Conservation (phyloP, 345 rosid genomes). For the Salix udensis region DNA sequence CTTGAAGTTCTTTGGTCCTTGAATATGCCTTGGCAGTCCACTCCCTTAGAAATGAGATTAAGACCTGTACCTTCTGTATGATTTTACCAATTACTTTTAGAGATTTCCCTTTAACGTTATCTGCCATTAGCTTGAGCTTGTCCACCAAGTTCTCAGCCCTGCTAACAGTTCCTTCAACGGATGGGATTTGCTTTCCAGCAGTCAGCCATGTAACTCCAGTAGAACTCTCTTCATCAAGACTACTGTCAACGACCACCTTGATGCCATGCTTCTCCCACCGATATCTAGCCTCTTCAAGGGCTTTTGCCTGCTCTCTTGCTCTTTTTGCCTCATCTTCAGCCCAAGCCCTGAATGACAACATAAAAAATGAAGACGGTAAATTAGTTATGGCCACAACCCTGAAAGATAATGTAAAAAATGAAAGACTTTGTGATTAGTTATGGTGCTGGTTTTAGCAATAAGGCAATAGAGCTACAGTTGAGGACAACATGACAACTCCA, state of each 20-base stretch:
- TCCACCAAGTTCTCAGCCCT: constrained; percentile 50
- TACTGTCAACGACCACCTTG: constrained; percentile 72
- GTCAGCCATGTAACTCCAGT: constrained; percentile 56
- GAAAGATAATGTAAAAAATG: too few species aligned
- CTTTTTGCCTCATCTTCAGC: constrained; percentile 92
- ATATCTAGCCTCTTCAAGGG: constrained; percentile 78
- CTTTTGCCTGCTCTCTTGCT: constrained; percentile 74
- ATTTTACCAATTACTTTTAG: constrained; percentile 47
- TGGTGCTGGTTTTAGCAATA: background rate
- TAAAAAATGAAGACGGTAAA: background rate
- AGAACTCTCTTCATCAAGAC: constrained; percentile 63
- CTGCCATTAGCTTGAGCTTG: constrained; percentile 60
- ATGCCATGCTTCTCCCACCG: constrained; percentile 85
- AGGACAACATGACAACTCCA: background rate
- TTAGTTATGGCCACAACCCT: background rate
- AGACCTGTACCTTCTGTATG: constrained; percentile 38
- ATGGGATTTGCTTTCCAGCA: constrained; percentile 42
- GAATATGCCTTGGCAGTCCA: constrained; percentile 29
- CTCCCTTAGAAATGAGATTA: constrained; percentile 45
- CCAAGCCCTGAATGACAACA: constrained; percentile 60
- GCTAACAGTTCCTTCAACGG: constrained; percentile 51
- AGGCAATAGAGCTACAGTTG: background rate
- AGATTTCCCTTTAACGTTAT: constrained; percentile 45
- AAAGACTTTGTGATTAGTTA: background rate
- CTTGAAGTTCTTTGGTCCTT: constrained; percentile 12